Conservation (phyloP, 352 stramenopile species). For the Phytophthora foliorum region DNA sequence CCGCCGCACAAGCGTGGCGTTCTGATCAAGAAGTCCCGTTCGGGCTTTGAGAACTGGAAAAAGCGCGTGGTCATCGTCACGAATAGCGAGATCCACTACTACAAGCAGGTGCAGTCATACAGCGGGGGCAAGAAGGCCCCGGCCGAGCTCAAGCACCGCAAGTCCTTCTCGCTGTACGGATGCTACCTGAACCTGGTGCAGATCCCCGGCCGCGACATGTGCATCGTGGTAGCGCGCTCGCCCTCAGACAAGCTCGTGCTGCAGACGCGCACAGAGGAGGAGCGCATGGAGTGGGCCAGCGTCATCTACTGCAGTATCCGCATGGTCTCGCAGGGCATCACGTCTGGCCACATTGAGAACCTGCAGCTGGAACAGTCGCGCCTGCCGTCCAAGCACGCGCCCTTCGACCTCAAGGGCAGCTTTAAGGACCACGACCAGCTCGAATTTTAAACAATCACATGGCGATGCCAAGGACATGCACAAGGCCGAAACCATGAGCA, state of each 20-base stretch:
- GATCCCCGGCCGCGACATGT: slow-evolving; percentile 76
- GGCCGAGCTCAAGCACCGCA: slow-evolving; percentile 78
- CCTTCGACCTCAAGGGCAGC: slow-evolving; percentile 38
- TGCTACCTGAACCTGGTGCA: slow-evolving; percentile 89
- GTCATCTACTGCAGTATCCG: slow-evolving; percentile 91
- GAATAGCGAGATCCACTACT: slow-evolving; percentile 87
- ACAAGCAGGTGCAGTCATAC: slow-evolving; percentile 67
- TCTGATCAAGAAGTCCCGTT: slow-evolving; percentile 88
- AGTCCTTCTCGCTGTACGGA: slow-evolving; percentile 85
- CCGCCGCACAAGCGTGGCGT: slow-evolving; percentile 85
- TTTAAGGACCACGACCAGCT: slow-evolving; percentile 43
- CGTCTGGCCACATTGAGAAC: slow-evolving; percentile 80
- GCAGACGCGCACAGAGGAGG: slow-evolving; percentile 67
- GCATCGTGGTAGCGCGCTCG: slow-evolving; percentile 86
- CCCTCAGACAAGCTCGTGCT: slow-evolving; percentile 89
- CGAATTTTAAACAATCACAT: slow-evolving; percentile 30
- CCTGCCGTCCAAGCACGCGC: slow-evolving; percentile 22
- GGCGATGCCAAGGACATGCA: not conserved
- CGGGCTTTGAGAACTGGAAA: slow-evolving; percentile 91
- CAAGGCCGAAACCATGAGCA: not conserved
- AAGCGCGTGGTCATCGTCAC: slow-evolving; percentile 81
- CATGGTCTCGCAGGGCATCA: slow-evolving; percentile 90
- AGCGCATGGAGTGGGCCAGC: slow-evolving; percentile 90
- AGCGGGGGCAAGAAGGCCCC: slow-evolving; percentile 41
- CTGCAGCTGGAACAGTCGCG: slow-evolving; percentile 72